Percentiles rank a stretch among this genome's conserved stretches.
phyloP scores from a whole-genome alignment of 352 stramenopile genomes.

The Phytophthora sp. region DNA sequence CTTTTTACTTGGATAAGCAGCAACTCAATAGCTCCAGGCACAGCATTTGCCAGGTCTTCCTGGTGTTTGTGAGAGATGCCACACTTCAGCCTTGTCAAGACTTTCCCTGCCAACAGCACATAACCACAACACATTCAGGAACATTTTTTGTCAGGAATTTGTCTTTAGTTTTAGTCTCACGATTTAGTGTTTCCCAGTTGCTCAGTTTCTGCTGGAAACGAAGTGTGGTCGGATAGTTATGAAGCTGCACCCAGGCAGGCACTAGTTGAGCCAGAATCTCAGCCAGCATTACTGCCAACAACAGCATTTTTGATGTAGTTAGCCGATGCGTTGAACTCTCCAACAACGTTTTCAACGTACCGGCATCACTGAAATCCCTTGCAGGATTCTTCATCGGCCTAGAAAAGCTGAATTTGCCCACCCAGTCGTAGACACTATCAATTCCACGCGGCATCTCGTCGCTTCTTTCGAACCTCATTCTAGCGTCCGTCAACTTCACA shows the following conservation, averaged over 20 bases:
- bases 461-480: constrained; percentile 24
- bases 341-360: neutral
- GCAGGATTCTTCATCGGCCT: constrained; percentile 40
- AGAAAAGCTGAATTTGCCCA: constrained; percentile 52
- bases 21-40: constrained; percentile 46
- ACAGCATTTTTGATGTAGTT: neutral
- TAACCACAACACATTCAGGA: too few relatives aligned
- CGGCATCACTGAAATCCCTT: constrained; percentile 60
- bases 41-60: constrained; percentile 47
- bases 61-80: constrained; percentile 50
- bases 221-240: constrained; percentile 52
- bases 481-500: constrained; percentile 1
- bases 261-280: constrained; percentile 55
- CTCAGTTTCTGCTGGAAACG: constrained; percentile 54
- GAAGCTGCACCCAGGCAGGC: constrained; percentile 51
- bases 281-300: constrained; percentile 42
- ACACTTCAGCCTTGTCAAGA: constrained; percentile 52
- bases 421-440: constrained; percentile 45
- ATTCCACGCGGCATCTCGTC: constrained; percentile 29
- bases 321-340: too few relatives aligned
- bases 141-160: too few relatives aligned
- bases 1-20: constrained; percentile 53
- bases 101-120: too few relatives aligned
- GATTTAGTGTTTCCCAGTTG: constrained; percentile 68
- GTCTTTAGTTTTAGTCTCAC: too few relatives aligned